Conservation (phyloP, 2,329 filamentous ascomycete genomes). For the Hortaea sp. region DNA sequence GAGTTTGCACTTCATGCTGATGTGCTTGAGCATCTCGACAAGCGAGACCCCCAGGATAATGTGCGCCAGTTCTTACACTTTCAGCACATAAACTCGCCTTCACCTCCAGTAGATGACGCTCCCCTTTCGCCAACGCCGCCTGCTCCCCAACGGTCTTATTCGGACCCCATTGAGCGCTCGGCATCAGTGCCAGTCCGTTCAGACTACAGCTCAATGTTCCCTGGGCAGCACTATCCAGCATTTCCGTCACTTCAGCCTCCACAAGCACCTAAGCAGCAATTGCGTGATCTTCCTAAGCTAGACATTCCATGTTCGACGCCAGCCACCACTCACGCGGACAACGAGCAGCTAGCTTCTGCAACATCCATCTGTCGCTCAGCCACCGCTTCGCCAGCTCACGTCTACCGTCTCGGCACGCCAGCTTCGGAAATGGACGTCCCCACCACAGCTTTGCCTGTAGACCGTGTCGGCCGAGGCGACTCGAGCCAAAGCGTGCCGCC, state of each 20-base stretch:
- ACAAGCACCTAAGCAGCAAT: constrained; percentile 36
- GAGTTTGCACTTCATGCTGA: constrained; percentile 63
- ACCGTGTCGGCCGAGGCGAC: constrained; percentile 61
- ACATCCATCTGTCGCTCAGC: constrained; percentile 38
- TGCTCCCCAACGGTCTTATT: constrained; percentile 43
- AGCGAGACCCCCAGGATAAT: constrained; percentile 79
- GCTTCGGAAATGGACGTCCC: constrained; percentile 88
- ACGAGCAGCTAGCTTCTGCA: constrained; percentile 22
- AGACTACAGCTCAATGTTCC: constrained; percentile 11
- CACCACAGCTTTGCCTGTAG: constrained; percentile 59
- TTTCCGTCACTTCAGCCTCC: constrained; percentile 28
- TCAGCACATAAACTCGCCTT: constrained; percentile 54
- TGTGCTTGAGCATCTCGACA: constrained; percentile 57
- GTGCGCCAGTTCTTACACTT: constrained; percentile 85
- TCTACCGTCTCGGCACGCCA: constrained; percentile 70
- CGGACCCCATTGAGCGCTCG: constrained; percentile 7
- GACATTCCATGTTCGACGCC: constrained; percentile 41
- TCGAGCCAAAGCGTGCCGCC: constrained; percentile 85
- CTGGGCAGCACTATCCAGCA: constrained; percentile 12
- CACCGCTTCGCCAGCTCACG: constrained; percentile 39
- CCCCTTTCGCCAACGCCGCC: constrained; percentile 52
- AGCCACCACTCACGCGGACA: constrained; percentile 26
- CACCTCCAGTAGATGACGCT: constrained; percentile 38
- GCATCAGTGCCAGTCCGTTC: constrained; percentile 11
- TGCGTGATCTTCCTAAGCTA: constrained; percentile 46